phyloP scores from a whole-genome alignment of 345 rosid species.

The Populus alba region DNA sequence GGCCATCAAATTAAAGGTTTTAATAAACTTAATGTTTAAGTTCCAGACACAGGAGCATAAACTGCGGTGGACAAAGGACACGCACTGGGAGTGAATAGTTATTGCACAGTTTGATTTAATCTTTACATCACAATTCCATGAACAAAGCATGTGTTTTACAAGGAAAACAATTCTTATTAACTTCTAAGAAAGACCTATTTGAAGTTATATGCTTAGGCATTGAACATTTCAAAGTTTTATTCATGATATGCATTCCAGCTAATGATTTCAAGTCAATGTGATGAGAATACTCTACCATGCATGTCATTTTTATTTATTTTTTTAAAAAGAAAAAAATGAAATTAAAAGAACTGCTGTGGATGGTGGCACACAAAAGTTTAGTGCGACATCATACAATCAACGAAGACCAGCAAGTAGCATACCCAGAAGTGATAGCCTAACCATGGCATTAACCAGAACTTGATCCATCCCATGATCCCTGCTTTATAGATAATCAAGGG shows the following conservation, averaged over 20 bases:
- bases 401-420: conserved; percentile 11
- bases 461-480: conserved; percentile 84
- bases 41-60: not conserved
- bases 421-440: conserved; percentile 96
- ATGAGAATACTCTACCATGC: not conserved
- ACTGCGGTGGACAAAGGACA: not conserved
- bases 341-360: not conserved
- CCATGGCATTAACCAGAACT: conserved; percentile 97
- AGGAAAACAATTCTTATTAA: not conserved
- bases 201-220: not conserved
- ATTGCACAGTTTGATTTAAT: not conserved
- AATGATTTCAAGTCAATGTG: not conserved
- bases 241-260: not conserved
- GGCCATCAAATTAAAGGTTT: not conserved
- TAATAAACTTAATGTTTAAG: not conserved
- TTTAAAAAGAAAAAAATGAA: not conserved
- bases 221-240: not conserved
- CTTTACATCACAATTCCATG: not conserved
- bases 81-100: not conserved
- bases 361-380: not conserved
- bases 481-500: conserved; percentile 77
- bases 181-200: not conserved
- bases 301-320: not conserved
- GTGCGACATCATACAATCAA: conserved; percentile 8
- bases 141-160: not conserved